Percentiles rank a stretch among this genome's conserved stretches.
Evolutionary conservation across 257 asterid genomes (phyloP).

Genomic region (Solanum arcanum): DNA sequence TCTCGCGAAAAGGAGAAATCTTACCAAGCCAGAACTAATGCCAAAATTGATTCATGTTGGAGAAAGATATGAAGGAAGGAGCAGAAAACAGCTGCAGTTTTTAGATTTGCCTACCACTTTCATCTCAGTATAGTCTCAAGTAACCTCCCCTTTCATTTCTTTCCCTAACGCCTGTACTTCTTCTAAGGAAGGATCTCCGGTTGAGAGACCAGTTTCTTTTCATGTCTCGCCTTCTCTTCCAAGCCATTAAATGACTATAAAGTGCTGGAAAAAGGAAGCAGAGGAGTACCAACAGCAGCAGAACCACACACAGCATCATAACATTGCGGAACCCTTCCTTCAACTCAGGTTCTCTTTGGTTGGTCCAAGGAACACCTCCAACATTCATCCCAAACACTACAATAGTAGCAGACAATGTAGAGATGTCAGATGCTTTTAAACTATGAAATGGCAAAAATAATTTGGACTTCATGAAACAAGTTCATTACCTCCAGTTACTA

Average conservation of each 20-base stretch:
- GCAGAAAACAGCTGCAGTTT: neutral
- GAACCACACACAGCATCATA: conserved; percentile 42
- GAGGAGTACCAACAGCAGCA: conserved; percentile 47
- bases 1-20: neutral
- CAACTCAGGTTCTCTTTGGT: conserved; percentile 48
- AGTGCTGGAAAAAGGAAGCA: conserved; percentile 78
- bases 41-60: neutral
- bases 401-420: neutral
- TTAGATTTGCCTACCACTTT: neutral
- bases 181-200: conserved; percentile 46
- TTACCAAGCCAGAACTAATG: neutral
- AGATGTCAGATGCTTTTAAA: neutral
- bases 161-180: conserved; percentile 19
- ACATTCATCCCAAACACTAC: conserved; percentile 96
- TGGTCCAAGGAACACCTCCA: conserved; percentile 98
- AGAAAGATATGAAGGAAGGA: neutral
- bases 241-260: conserved; percentile 39
- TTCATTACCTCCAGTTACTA: conserved; percentile 76
- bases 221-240: conserved; percentile 43
- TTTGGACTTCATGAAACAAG: neutral
- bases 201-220: conserved; percentile 51
- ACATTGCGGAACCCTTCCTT: conserved; percentile 81
- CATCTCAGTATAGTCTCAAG: conserved; percentile 32
- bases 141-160: conserved; percentile 47
- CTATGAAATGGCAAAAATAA: neutral